Evolutionary conservation across 2,329 filamentous ascomycete genomes (phyloP).

Genomic region (Eurotiales sp.): DNA sequence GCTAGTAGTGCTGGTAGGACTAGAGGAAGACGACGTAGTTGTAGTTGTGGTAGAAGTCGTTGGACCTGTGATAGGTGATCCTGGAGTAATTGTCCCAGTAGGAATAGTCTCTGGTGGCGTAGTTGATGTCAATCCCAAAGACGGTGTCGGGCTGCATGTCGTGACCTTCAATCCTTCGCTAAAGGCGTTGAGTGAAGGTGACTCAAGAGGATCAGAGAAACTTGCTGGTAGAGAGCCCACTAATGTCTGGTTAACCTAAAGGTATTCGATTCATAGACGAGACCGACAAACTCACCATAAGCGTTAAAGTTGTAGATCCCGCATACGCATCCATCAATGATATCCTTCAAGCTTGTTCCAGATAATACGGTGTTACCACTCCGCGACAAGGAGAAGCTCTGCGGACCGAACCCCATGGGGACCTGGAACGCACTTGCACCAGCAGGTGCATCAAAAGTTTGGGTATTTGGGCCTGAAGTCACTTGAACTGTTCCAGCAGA

Average conservation of each 20-base stretch:
- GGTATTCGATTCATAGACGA: background rate
- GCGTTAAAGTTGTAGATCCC: constrained; percentile 42
- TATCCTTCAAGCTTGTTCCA: constrained; percentile 49
- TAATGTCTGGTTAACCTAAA: background rate
- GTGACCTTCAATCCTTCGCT: constrained; percentile 25
- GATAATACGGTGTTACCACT: constrained; percentile 40
- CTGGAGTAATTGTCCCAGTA: background rate
- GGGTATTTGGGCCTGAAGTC: constrained; percentile 43
- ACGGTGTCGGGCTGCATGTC: constrained; percentile 2
- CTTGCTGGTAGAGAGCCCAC: background rate
- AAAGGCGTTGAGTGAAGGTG: constrained; percentile 28
- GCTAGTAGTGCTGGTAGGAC: background rate
- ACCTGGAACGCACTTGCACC: constrained; percentile 45
- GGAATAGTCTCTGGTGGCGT: constrained; percentile 1
- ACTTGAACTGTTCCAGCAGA: constrained; percentile 44
- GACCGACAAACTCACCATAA: constrained; percentile 28
- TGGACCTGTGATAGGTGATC: background rate
- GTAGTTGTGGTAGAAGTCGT: background rate
- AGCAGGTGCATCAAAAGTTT: constrained; percentile 45
- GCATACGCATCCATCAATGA: constrained; percentile 48
- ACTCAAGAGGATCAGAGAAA: constrained; percentile 31
- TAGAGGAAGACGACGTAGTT: background rate
- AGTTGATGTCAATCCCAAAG: constrained; percentile 30
- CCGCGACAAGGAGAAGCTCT: constrained; percentile 47
- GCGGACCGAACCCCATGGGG: constrained; percentile 47